These are phyloP conservation scores for Cornus florida DNA, from an alignment of 148 eudicot genomes.

Conservation along the genomic window DNA sequence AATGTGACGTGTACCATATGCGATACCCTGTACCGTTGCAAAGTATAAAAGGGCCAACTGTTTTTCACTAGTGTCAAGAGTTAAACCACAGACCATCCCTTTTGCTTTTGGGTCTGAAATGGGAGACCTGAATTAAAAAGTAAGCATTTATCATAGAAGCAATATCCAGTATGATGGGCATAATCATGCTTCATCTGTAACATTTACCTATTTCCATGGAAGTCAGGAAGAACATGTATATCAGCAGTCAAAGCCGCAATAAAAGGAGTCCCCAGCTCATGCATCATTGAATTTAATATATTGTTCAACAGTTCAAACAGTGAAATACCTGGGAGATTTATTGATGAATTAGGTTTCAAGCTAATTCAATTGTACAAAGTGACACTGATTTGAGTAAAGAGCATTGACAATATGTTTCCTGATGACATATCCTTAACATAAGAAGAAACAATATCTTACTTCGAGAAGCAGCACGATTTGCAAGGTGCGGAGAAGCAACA, in stretches of 20 bases:
- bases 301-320: constrained; percentile 74
- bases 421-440: neutral
- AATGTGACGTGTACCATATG: constrained; percentile 96
- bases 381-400: neutral
- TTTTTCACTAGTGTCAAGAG: constrained; percentile 85
- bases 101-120: constrained; percentile 87
- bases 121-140: constrained; percentile 71
- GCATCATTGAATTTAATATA: constrained; percentile 63
- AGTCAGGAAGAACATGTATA: constrained; percentile 91
- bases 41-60: constrained; percentile 89
- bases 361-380: neutral
- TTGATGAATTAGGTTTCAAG: neutral
- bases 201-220: constrained; percentile 89
- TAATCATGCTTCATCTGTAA: constrained; percentile 6
- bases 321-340: constrained; percentile 54
- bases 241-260: constrained; percentile 79
- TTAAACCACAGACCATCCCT: constrained; percentile 87
- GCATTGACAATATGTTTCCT: neutral
- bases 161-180: neutral
- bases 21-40: constrained; percentile 92
- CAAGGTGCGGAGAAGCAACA: constrained; percentile 77
- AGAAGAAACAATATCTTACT: constrained; percentile 37
- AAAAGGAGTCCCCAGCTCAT: constrained; percentile 59
- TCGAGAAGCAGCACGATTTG: constrained; percentile 91
- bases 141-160: constrained; percentile 9